Evolutionary conservation across 2,329 filamentous ascomycete genomes (phyloP).

Genomic region (Talaromyces islandicus): DNA sequence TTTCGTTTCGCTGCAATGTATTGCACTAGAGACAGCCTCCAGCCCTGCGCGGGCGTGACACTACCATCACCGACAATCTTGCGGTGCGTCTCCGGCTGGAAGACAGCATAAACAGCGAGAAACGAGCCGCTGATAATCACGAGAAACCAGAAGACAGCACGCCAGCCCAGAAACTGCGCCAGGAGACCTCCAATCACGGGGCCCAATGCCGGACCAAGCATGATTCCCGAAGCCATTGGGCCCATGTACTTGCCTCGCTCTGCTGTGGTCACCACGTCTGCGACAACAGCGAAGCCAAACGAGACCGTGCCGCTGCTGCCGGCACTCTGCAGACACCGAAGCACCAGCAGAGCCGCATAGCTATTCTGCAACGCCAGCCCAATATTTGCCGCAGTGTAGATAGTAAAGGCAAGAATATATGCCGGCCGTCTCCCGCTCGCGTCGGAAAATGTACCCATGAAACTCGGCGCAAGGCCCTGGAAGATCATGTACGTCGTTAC

Average conservation of each 20-base stretch:
- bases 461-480: slow-evolving; percentile 55
- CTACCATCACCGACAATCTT: slow-evolving; percentile 33
- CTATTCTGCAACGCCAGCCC: slow-evolving; percentile 54
- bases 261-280: slow-evolving; percentile 62
- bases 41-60: slow-evolving; percentile 15
- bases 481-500: slow-evolving; percentile 38
- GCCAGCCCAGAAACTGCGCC: slow-evolving; percentile 59
- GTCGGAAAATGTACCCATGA: slow-evolving; percentile 60
- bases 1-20: slow-evolving; percentile 10
- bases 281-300: slow-evolving; percentile 64
- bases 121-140: slow-evolving; percentile 47
- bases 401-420: slow-evolving; percentile 42
- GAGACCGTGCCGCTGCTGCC: slow-evolving; percentile 67
- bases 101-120: slow-evolving; percentile 50
- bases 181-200: slow-evolving; percentile 62
- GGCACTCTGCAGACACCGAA: slow-evolving; percentile 58
- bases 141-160: slow-evolving; percentile 65
- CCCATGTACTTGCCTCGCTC: slow-evolving; percentile 71
- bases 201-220: slow-evolving; percentile 45
- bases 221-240: slow-evolving; percentile 54
- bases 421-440: slow-evolving; percentile 56
- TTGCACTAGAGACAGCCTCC: slow-evolving; percentile 17
- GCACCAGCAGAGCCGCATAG: slow-evolving; percentile 53
- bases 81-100: slow-evolving; percentile 48
- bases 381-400: slow-evolving; percentile 54